Base-by-base conservation (phyloP, 2,329 filamentous ascomycete genomes). In the Fusarium sterilihyphosum region DNA sequence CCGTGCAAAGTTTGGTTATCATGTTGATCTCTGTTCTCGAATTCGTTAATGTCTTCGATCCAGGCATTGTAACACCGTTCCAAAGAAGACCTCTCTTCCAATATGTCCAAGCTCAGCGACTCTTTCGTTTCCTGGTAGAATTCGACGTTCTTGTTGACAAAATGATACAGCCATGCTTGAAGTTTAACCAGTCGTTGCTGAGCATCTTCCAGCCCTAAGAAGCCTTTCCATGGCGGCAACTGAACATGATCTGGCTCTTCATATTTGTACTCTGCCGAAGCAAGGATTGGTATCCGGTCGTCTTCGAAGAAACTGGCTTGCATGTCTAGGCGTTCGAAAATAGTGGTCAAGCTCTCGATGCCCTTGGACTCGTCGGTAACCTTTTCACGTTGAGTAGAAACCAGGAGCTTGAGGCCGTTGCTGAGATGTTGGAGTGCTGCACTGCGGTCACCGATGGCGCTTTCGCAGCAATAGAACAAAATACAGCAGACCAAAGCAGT, bases 231-330 rank as follows among this genome's bases (percentile, higher is more conserved):
- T 3, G 9, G 18, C 11, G 29, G 29, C 37, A 24, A 26, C 4
- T 14, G 4, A 6, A 7, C 9, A 37, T 35, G 20, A 9, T 38
- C 14, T 22, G 59, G 6, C 7, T 37, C 35, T 3, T 12, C 16
- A 17, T 3, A 22, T 18, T 33, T 50, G 18, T 29, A 41, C 16
- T 56, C 26, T 16, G 56, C 16, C 6, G 71, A 35, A 6, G 31
- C 59, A 22, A 75, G 35, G 6, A 71, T 29, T 1, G 73, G 73
- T 6, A 49, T 24, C 4, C 73, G 64, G 16, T 68, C 67, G 18
- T 75, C 73, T 22, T 75, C 54, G 14, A 75, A 75, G 43, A 75
- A 66, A 20, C 62, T 71, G 9, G 73, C 73, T 44, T 75, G 70
- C 47, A 75, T 57, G 16, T 75, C 73, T 2, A 75, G 61, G 6